Conservation (phyloP, 306 rosid species). For the Cucumis cinereus region DNA sequence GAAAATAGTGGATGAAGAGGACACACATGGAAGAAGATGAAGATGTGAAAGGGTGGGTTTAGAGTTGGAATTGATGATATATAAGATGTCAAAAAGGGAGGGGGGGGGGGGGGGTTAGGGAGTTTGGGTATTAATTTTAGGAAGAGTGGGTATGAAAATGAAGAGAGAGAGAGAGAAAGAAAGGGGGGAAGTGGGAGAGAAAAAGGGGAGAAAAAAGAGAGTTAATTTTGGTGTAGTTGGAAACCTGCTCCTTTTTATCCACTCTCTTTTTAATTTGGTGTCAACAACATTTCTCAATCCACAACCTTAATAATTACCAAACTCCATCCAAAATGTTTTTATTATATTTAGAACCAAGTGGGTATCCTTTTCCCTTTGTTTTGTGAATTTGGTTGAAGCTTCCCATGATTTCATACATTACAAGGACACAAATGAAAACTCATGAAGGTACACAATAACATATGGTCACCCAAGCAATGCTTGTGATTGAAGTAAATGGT, state of each 20-base stretch:
- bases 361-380: neutral
- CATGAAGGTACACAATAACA: neutral
- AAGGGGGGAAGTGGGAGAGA: slow-evolving; percentile 18
- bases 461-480: neutral
- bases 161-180: neutral
- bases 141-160: slow-evolving; percentile 36
- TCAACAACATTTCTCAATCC: slow-evolving; percentile 27
- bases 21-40: no score
- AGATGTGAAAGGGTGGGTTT: no score
- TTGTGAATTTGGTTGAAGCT: neutral
- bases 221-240: slow-evolving; percentile 17
- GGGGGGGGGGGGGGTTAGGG: no score
- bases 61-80: slow-evolving; percentile 17
- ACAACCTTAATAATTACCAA: neutral
- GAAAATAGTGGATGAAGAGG: no score
- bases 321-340: no score
- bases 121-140: no score
- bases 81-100: no score
- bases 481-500: slow-evolving; percentile 7
- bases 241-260: slow-evolving; percentile 26
- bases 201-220: slow-evolving; percentile 14
- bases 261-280: slow-evolving; percentile 21
- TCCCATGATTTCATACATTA: neutral
- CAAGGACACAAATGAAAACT: neutral
- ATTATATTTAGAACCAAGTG: neutral